Base-by-base conservation (phyloP, 495 filamentous ascomycete species). In the Neurospora hispaniola region DNA sequence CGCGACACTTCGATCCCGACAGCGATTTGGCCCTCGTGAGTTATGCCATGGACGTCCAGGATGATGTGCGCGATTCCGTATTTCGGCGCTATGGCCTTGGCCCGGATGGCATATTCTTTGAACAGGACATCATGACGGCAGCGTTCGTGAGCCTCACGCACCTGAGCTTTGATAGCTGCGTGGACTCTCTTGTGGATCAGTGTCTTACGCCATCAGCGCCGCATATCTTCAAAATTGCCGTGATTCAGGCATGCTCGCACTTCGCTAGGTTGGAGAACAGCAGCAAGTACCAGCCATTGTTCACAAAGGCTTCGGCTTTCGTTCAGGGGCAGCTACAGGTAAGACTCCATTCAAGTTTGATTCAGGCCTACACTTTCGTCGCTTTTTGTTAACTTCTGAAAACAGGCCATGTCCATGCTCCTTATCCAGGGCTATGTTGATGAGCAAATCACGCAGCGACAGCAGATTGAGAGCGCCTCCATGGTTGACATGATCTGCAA, bases 21-120 rank as follows among this genome's bases (percentile, higher is more conserved):
- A 86, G 84, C 71, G 89, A 91, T 72, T 85, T 85, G 31, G 88
- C 88, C 0, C 81, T 91, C 71, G 79, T 90, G 72, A 88, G 87
- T 75, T 91, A 89, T 76, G 89, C 88, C 12, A 82, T 90, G 76
- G 89, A 90, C 75, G 85, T 91, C 23, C 89, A 90, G 76, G 88
- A 90, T 73, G 89, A 91, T 78, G 82, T 91, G 11, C 81, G 84
- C 35, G 89, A 90, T 70, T 88, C 88, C 59, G 87, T 90, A 27
- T 91, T 91, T 71, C 83, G 87, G 42, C 84, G 84, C 44, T 82
- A 85, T 54, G 76, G 81, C 16, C 81, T 82, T 9, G 80, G 83
- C 70, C 78, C 78, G 44, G 87, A 88, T 38, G 81, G 78, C 16
- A 76, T 78, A 11, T 73, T 81, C 38, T 86, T 89, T 69, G 89